Evolutionary conservation across 257 asterid genomes (phyloP).

Genomic region (Solanum appendiculatum): DNA sequence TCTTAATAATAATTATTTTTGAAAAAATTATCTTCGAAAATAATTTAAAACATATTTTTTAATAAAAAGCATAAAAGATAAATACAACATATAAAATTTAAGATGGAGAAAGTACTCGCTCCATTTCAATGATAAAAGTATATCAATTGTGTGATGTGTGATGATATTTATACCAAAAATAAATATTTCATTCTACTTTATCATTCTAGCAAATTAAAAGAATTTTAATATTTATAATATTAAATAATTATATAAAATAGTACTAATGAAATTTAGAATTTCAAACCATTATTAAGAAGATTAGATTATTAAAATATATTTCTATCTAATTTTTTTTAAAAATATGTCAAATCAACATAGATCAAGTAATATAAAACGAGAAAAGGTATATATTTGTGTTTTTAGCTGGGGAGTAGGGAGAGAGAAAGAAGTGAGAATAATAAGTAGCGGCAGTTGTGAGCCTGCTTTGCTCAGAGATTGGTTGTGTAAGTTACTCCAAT

Average conservation of each 20-base stretch:
- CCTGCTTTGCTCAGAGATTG: constrained; percentile 51
- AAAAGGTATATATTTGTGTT: not conserved
- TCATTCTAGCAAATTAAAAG: not conserved
- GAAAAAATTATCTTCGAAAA: no score
- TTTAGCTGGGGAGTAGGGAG: not conserved
- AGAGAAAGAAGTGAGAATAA: not conserved
- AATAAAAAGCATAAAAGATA: not conserved
- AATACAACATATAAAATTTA: not conserved
- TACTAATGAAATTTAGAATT: no score
- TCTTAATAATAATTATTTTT: no score
- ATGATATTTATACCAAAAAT: not conserved
- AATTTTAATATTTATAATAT: not conserved
- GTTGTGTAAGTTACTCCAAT: not conserved
- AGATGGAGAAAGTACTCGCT: not conserved
- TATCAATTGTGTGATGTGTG: not conserved
- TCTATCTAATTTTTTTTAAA: no score
- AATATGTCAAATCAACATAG: not conserved
- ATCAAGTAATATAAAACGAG: no score
- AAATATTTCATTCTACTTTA: not conserved
- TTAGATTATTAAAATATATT: no score
- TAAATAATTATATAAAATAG: no score
- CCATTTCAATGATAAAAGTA: not conserved
- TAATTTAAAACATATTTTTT: not conserved
- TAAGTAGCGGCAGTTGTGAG: constrained; percentile 28
- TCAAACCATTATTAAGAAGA: no score